phyloP scores from a whole-genome alignment of 208 protist species.

The Trypanosoma boissoni region DNA sequence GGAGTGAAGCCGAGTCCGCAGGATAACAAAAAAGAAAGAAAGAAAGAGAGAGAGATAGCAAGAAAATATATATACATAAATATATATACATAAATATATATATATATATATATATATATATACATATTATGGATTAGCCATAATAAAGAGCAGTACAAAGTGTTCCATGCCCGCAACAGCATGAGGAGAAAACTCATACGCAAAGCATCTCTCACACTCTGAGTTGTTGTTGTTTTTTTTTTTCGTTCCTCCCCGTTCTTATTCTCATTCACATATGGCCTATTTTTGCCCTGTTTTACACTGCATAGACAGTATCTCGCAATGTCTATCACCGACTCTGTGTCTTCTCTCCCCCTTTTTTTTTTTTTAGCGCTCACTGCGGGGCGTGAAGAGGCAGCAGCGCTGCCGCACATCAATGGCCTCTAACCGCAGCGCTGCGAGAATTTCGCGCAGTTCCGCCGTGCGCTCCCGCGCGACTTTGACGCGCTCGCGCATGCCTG shows the following conservation, averaged over 20 bases:
- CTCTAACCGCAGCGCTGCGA: slow-evolving; percentile 43
- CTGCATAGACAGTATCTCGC: background rate
- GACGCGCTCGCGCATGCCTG: slow-evolving; percentile 36
- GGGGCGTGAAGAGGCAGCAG: background rate
- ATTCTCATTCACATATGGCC: background rate
- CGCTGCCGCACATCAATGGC: slow-evolving; percentile 7
- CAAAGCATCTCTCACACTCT: too few species aligned
- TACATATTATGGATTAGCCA: too few species aligned
- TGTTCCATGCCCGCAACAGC: too few species aligned
- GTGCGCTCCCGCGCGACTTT: slow-evolving; percentile 20
- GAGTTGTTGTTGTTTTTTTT: too few species aligned
- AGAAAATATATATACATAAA: too few species aligned
- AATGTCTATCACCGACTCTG: too few species aligned
- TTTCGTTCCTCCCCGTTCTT: background rate
- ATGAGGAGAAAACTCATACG: too few species aligned
- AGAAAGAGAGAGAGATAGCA: too few species aligned
- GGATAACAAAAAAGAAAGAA: too few species aligned
- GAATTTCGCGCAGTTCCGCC: slow-evolving; percentile 32
- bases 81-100: background rate
- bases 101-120: slow-evolving; percentile 2
- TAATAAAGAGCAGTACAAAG: too few species aligned
- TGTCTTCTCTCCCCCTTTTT: too few species aligned
- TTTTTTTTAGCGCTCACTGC: background rate
- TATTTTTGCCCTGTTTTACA: background rate
- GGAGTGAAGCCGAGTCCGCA: too few species aligned